Evolutionary conservation across 495 filamentous ascomycete genomes (phyloP), one percentile per base, ranked within the genome.

Genomic region (Annulohypoxylon nitens): DNA sequence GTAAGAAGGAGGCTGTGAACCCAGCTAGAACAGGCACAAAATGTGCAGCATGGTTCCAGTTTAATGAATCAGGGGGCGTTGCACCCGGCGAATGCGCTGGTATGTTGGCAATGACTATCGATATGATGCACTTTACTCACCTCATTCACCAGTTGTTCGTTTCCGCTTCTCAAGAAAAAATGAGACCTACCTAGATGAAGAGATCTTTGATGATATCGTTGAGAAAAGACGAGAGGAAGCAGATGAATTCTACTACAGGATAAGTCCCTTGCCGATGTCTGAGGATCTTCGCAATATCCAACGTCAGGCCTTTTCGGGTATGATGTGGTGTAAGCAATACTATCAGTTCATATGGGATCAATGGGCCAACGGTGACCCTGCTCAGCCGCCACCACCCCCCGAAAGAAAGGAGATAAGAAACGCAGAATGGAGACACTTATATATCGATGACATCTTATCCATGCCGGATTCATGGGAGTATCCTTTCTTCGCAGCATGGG

Each of bases 391-490:
- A 11, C 95, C 95, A 53, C 95, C 95, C 0, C 85, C 91, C 3
- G 88, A 88, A 11, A 86, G 95, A 48, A 97, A 96, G 78, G 85
- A 87, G 2, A 86, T 98, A 55, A 90, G 95, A 47, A 98, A 98
- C 75, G 83, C 89, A 37, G 88, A 95, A 48, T 98, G 95, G 95
- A 95, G 91, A 74, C 95, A 98, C 78, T 86, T 98, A 82, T 86
- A 97, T 76, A 88, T 97, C 64, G 95, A 98, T 75, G 95, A 98
- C 76, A 92, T 98, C 47, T 83, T 98, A 2, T 97, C 94, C 0
- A 98, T 98, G 95, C 95, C 95, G 4, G 95, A 98, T 75, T 97
- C 93, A 0, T 98, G 95, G 95, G 95, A 98, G 76, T 98, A 98
- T 77, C 95, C 95, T 0, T 98, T 98, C 85, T 98, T 98, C 79